Percentiles rank a stretch among this genome's conserved stretches.
phyloP scores from a whole-genome alignment of 176 grass and related monocot species.

The Triticum dicoccoides region DNA sequence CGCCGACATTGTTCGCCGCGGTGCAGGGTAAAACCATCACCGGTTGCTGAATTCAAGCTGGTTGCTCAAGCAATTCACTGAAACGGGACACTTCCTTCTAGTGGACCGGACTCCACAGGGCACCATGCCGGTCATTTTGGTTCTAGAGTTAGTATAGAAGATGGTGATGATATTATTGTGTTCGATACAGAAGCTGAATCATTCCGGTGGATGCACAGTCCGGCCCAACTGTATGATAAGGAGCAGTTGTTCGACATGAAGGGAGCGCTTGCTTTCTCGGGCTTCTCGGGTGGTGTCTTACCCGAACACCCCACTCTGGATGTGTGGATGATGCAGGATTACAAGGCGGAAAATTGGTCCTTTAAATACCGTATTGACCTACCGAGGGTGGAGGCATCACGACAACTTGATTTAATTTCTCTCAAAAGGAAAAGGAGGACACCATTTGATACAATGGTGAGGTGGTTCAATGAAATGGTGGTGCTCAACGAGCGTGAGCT shows the following conservation, averaged over 20 bases:
- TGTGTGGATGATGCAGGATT: not conserved
- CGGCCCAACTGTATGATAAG: not conserved
- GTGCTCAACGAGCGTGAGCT: not conserved
- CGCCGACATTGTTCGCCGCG: no score
- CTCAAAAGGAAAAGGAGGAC: not conserved
- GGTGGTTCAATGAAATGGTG: not conserved
- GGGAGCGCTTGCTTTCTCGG: not conserved
- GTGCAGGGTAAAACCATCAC: no score
- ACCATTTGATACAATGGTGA: not conserved
- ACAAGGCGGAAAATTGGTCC: not conserved
- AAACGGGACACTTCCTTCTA: no score
- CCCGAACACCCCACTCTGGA: not conserved
- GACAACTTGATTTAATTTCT: not conserved
- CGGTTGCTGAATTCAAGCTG: no score
- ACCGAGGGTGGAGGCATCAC: not conserved
- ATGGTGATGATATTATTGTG: not conserved
- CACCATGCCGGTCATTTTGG: not conserved
- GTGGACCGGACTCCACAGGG: no score
- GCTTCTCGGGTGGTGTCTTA: not conserved
- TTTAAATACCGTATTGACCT: not conserved
- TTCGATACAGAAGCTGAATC: not conserved
- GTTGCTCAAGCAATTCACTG: no score
- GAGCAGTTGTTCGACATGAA: not conserved
- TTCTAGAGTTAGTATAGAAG: not conserved
- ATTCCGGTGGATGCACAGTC: not conserved